A percentile compares a stretch with the other conserved stretches of the same genome.
phyloP scores from a whole-genome alignment of 768 basidiomycete genomes.

The Royoungia palumana region DNA sequence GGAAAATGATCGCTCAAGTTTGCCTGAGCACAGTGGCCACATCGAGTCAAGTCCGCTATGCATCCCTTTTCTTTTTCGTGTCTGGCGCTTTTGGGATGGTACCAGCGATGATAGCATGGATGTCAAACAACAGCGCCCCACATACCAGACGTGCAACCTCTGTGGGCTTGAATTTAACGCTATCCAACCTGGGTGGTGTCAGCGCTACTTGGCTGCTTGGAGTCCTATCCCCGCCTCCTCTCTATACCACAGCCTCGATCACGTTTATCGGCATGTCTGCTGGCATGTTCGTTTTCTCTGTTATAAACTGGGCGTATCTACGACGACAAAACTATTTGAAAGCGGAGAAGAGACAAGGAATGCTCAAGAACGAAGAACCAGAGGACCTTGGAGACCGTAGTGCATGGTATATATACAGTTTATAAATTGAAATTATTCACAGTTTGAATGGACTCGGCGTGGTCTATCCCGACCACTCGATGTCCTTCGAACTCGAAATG shows the following conservation, averaged over 20 bases:
- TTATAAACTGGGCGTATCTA: too few relatives aligned
- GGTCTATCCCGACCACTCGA: too few relatives aligned
- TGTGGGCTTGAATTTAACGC: conserved; percentile 51
- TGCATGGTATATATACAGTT: too few relatives aligned
- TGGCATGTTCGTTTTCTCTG: too few relatives aligned
- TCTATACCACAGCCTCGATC: conserved; percentile 47
- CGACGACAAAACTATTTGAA: too few relatives aligned
- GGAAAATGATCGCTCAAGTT: not conserved
- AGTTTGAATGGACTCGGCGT: too few relatives aligned
- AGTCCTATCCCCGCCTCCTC: conserved; percentile 43
- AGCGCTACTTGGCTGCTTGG: conserved; percentile 63
- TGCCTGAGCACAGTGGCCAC: conserved; percentile 13
- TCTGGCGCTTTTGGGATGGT: conserved; percentile 48
- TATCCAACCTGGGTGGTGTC: conserved; percentile 57
- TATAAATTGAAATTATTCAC: too few relatives aligned
- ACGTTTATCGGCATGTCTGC: conserved; percentile 37
- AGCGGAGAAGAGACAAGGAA: too few relatives aligned
- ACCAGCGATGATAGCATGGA: conserved; percentile 55
- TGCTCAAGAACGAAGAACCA: too few relatives aligned
- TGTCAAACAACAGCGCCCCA: conserved; percentile 59
- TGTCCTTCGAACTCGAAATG: too few relatives aligned
- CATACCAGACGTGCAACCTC: conserved; percentile 54
- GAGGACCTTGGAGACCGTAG: too few relatives aligned
- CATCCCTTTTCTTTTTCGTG: conserved; percentile 54
- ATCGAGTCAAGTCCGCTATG: conserved; percentile 47